Evolutionary conservation across 257 asterid genomes (phyloP).

Genomic region (Verbena officinalis): DNA sequence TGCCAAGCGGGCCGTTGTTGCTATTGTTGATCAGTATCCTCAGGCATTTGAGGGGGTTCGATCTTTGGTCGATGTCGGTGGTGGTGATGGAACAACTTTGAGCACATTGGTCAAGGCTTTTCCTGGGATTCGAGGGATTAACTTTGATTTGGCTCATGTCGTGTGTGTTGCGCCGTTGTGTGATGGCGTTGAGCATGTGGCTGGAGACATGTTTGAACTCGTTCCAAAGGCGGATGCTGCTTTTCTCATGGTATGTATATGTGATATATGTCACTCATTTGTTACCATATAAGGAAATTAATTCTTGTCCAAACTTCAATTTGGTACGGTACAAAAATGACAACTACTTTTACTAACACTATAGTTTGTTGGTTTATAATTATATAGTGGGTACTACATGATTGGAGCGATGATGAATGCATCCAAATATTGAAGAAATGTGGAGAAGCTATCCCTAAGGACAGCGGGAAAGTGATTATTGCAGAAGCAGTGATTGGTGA

Average conservation of each 20-base stretch:
- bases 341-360: not conserved
- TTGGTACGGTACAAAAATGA: too few species aligned
- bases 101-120: constrained; percentile 44
- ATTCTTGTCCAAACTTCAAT: too few species aligned
- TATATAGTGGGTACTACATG: constrained; percentile 63
- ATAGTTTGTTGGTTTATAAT: not conserved
- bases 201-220: constrained; percentile 64
- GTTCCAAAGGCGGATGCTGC: constrained; percentile 72
- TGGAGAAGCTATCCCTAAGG: constrained; percentile 49
- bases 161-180: constrained; percentile 37
- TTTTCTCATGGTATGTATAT: constrained; percentile 56
- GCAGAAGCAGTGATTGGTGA: constrained; percentile 62
- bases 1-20: constrained; percentile 40
- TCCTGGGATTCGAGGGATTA: constrained; percentile 60
- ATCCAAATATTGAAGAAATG: constrained; percentile 52
- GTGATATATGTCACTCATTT: not conserved
- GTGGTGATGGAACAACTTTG: constrained; percentile 68
- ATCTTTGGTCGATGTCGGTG: constrained; percentile 76
- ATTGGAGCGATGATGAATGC: constrained; percentile 79
- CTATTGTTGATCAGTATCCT: constrained; percentile 32
- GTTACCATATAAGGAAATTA: not conserved
- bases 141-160: constrained; percentile 63
- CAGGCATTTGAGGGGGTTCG: constrained; percentile 50
- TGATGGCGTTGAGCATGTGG: constrained; percentile 50
- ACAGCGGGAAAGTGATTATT: constrained; percentile 57